A percentile compares a stretch with the other conserved stretches of the same genome.
These are phyloP conservation scores for Ramaria sp. DNA, from an alignment of 768 basidiomycete genomes.

Conservation along the genomic window DNA sequence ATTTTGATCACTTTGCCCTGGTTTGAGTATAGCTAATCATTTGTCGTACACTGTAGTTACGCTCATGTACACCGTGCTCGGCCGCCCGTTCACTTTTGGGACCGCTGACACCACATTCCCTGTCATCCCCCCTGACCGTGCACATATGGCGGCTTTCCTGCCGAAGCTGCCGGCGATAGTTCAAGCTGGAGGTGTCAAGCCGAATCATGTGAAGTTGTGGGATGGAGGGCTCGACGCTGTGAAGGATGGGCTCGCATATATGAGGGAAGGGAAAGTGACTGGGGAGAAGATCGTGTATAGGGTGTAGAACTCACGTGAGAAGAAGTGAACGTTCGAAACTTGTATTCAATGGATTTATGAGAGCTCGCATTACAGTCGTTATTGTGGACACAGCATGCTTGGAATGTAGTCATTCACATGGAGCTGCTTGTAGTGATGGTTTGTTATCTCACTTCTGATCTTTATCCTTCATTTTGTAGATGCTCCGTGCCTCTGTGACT, in stretches of 20 bases:
- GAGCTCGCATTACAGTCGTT: no score
- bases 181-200: background rate
- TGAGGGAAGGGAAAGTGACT: constrained; percentile 9
- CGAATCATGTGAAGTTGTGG: constrained; percentile 6
- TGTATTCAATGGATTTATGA: no score
- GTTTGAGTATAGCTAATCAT: no score
- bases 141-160: background rate
- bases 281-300: constrained; percentile 12
- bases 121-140: constrained; percentile 1
- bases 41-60: background rate
- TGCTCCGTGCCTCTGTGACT: no score
- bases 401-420: no score
- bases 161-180: background rate
- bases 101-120: background rate
- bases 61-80: constrained; percentile 6
- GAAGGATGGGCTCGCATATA: constrained; percentile 10
- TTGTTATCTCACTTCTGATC: no score
- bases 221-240: constrained; percentile 10
- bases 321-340: no score
- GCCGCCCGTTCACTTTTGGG: background rate
- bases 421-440: no score
- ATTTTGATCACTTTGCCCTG: background rate
- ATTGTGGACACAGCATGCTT: no score
- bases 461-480: no score
- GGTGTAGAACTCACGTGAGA: background rate